These are phyloP conservation scores for Geotrichum bryndzae DNA, from an alignment of 1,139 yeast genomes.

Conservation along the genomic window DNA sequence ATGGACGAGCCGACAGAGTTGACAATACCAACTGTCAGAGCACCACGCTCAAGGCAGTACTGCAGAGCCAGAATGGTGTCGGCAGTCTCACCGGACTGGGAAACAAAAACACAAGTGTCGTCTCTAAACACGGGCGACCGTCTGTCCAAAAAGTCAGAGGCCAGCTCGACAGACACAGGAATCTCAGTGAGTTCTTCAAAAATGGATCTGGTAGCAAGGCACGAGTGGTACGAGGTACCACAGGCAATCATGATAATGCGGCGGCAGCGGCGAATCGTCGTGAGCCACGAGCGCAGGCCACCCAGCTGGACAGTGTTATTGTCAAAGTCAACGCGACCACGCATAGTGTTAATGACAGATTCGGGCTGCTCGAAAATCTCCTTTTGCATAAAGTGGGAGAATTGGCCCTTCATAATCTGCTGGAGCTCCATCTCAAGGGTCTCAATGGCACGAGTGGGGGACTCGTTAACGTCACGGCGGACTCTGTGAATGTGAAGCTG, in stretches of 20 bases:
- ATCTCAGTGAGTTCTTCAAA: slow-evolving; percentile 96
- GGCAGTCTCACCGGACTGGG: slow-evolving; percentile 99
- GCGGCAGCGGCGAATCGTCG: slow-evolving; percentile 90
- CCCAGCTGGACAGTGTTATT: slow-evolving; percentile 74
- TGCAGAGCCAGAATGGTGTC: slow-evolving; percentile 96
- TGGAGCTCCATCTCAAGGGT: slow-evolving; percentile 95
- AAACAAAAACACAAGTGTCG: slow-evolving; percentile 94
- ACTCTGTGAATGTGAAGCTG: slow-evolving; percentile 98
- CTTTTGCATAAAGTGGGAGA: slow-evolving; percentile 96
- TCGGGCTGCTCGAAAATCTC: slow-evolving; percentile 99
- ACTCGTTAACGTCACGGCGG: slow-evolving; percentile 81
- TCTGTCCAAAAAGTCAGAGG: slow-evolving; percentile 95
- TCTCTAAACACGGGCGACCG: slow-evolving; percentile 95
- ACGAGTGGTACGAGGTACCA: slow-evolving; percentile 98
- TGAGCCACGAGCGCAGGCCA: slow-evolving; percentile 78
- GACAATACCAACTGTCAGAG: slow-evolving; percentile 94
- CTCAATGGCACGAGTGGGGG: slow-evolving; percentile 91
- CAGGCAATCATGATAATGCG: slow-evolving; percentile 98
- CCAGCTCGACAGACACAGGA: slow-evolving; percentile 93
- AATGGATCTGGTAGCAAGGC: slow-evolving; percentile 92
- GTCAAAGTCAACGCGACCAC: slow-evolving; percentile 96
- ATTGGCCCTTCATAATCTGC: slow-evolving; percentile 96
- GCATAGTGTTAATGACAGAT: slow-evolving; percentile 96
- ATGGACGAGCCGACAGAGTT: slow-evolving; percentile 92
- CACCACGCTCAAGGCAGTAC: slow-evolving; percentile 95